Evolutionary conservation across 1,139 yeast species (phyloP), one percentile per base, ranked within the genome.

Genomic region (Candida sojae): DNA sequence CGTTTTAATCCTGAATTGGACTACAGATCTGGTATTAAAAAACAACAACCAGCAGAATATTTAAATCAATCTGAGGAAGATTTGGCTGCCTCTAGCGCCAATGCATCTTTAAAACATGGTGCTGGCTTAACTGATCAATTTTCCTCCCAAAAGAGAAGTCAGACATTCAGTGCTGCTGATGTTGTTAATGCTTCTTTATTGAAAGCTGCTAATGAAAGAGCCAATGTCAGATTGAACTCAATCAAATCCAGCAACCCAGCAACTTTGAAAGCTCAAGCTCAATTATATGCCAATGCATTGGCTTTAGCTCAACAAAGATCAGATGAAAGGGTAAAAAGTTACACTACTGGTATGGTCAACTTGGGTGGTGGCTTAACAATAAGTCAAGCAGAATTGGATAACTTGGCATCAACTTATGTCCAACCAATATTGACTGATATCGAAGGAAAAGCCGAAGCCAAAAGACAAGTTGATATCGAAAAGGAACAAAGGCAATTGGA

Each of bases 291-390:
- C 44, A 62, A 64, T 53, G 80, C 80, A 1, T 69, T 75, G 50
- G 79, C 86, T 7, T 70, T 87, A 57, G 97, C 97, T 2, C 88
- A 87, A 62, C 79, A 80, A 57, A 80, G 83, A 55, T 70, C 79
- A 49, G 79, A 78, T 48, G 83, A 80, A 58, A 76, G 91, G 58
- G 62, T 80, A 49, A 79, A 72, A 48, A 62, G 56, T 47, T 61
- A 68, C 55, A 67, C 70, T 48, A 59, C 67, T 42, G 90, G 89
- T 44, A 77, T 85, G 62, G 77, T 90, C 58, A 79, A 90, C 60
- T 71, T 92, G 55, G 99, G 99, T 53, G 97, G 96, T 56, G 98
- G 98, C 3, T 77, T 89, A 56, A 82, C 80, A 60, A 83, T 92
- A 78, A 76, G 88, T 44, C 88, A 80, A 54, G 78, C 76, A 26